phyloP scores from a whole-genome alignment of 1,139 yeast genomes.

The Candida neerlandica region DNA sequence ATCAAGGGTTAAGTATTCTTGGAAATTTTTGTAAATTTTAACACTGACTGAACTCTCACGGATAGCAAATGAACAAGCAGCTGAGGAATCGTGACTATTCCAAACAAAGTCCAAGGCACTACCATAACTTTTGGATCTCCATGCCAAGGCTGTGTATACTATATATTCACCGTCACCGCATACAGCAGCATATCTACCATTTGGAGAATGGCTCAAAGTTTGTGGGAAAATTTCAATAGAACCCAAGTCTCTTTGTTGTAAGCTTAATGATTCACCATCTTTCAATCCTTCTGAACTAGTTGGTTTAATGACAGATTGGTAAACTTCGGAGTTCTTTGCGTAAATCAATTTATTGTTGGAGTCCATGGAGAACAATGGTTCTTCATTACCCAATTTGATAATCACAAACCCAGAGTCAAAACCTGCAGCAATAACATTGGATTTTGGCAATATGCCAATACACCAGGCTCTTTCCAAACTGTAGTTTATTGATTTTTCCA shows the following conservation, averaged over 20 bases:
- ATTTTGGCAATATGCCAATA: conserved; percentile 72
- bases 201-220: conserved; percentile 86
- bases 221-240: conserved; percentile 91
- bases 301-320: conserved; percentile 78
- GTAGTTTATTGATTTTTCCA: conserved; percentile 88
- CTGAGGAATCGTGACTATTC: conserved; percentile 73
- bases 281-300: conserved; percentile 60
- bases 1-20: conserved; percentile 69
- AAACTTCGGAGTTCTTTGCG: conserved; percentile 90
- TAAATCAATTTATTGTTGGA: conserved; percentile 87
- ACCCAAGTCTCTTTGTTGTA: conserved; percentile 88
- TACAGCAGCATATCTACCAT: conserved; percentile 95
- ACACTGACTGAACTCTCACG: conserved; percentile 70
- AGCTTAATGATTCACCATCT: conserved; percentile 78
- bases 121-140: conserved; percentile 96
- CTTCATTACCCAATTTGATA: conserved; percentile 87
- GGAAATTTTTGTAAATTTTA: conserved; percentile 79
- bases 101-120: conserved; percentile 89
- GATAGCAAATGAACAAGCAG: conserved; percentile 80
- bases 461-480: conserved; percentile 98
- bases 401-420: conserved; percentile 93
- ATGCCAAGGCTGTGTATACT: conserved; percentile 93
- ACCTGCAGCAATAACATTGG: conserved; percentile 87
- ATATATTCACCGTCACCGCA: conserved; percentile 98
- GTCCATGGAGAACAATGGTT: conserved; percentile 93